Base-by-base conservation (phyloP, 2,329 filamentous ascomycete species). In the Pleochaeta shiraiana region DNA sequence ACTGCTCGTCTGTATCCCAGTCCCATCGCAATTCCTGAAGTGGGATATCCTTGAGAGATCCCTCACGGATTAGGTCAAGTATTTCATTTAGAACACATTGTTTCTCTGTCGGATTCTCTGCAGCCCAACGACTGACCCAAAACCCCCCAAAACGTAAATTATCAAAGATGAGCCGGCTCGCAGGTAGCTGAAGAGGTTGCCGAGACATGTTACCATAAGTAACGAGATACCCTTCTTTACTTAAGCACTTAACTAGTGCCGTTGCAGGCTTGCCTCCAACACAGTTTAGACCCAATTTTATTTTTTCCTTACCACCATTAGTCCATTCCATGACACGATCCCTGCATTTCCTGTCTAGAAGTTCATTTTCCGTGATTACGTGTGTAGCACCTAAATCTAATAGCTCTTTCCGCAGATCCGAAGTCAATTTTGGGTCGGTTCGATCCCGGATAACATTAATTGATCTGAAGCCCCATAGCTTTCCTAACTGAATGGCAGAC, bases 161-260 rank as follows among this genome's bases (percentile, higher is more conserved):
- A 75, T 92, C 93, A 78, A 98, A 98, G 70, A 98, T 98, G 66
- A 97, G 78, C 69, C 95, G 78, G 0, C 87, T 88, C 0, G 91
- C 87, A 0, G 92, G 90, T 67, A 97, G 76, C 6, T 81, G 79
- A 30, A 96, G 81, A 0, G 92, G 91, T 76, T 95, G 86, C 73
- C 87, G 88, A 37, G 88, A 84, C 93, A 98, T 98, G 63, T 88
- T 92, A 30, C 93, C 93, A 73, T 98, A 98, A 4, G 92, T 95
- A 28, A 98, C 90, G 74, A 97, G 79, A 65, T 86, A 85, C 1
- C 82, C 87, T 26, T 83, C 81, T 0, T 83, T 77, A 4, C 81
- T 79, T 2, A 98, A 79, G 6, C 82, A 80, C 71, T 90, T 88
- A 5, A 91, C 86, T 71, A 98, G 78, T 0, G 85, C 81, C 31